Evolutionary conservation across 768 basidiomycete species (phyloP), one percentile per base, ranked within the genome.

Genomic region (Lentinula lateritia): DNA sequence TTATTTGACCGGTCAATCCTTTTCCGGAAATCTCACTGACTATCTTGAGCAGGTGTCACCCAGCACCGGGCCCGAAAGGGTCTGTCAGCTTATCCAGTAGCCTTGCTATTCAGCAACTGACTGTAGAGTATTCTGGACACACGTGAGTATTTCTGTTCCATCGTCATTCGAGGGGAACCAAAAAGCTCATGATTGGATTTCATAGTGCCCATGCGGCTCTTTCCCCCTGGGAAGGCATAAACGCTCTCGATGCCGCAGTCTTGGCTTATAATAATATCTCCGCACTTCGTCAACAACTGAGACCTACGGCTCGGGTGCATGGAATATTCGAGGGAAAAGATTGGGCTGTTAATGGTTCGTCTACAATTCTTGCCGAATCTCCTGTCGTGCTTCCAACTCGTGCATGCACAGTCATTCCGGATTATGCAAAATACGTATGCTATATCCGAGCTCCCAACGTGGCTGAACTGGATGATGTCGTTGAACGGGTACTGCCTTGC

Each of bases 171-270:
- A 28, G 28, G 28, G 28, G 23, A 7, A 5, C 61, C 34, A 2
- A 39, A 42, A 41, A 57, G 8, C 62, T 34, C n/a, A 42, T 42
- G 57, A 50, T 5, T 36, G n/a, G 10, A 23, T 35, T 39, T 41
- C n/a, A 1, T 60, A 92, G 89, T 10, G 89, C 91, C 3, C 91
- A 92, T 68, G 90, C 90, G 3, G 86, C 85, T 1, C 75, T 89
- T 32, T 88, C 87, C 20, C 92, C 92, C 23, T 93, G 92, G 92
- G 89, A 93, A 70, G 92, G 91, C 1, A 80, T 78, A 62, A 93
- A 94, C 64, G 87, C 92, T 1, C 73, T 93, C 12, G 93, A 95
- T 68, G 93, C 93, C 0, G 92, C 91, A n/a, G 88, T 93, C 5
- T 78, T 92, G 3, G 88, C 89, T 3, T 94, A 95, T 69, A 88